A percentile compares a stretch with the other conserved stretches of the same genome.
Conservation (phyloP, 129 eudicot genomes). For the Artemisia tridentata region DNA sequence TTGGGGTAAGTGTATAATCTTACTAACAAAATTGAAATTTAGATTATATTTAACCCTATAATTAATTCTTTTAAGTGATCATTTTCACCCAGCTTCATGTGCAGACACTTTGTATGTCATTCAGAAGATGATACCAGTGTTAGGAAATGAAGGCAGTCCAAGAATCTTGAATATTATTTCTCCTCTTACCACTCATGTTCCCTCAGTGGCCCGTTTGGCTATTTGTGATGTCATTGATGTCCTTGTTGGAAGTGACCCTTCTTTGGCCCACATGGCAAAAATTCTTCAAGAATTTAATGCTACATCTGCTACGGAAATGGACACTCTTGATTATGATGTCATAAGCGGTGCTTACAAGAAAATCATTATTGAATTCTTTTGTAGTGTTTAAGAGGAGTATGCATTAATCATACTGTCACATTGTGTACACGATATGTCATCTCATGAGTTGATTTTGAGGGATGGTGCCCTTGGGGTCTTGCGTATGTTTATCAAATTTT, state of each 20-base stretch:
- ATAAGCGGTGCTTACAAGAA: slow-evolving; percentile 64
- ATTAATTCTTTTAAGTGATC: background rate
- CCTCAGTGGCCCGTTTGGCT: slow-evolving; percentile 44
- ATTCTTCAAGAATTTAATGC: slow-evolving; percentile 74
- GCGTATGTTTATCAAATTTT: slow-evolving; percentile 60
- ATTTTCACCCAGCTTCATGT: slow-evolving; percentile 54
- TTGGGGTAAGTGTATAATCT: slow-evolving; percentile 45
- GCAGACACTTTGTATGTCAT: slow-evolving; percentile 56
- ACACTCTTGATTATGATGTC: slow-evolving; percentile 78
- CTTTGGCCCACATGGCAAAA: slow-evolving; percentile 54
- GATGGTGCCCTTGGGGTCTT: slow-evolving; percentile 65
- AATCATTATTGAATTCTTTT: slow-evolving; percentile 49
- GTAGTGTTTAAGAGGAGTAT: slow-evolving; percentile 48
- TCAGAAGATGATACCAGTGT: slow-evolving; percentile 43
- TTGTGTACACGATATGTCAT: slow-evolving; percentile 78
- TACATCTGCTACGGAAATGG: slow-evolving; percentile 60
- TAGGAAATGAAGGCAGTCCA: slow-evolving; percentile 40
- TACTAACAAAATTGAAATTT: slow-evolving; percentile 5
- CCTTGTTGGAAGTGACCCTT: slow-evolving; percentile 52
- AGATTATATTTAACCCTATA: background rate
- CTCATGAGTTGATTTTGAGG: slow-evolving; percentile 70
- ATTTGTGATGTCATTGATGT: slow-evolving; percentile 69
- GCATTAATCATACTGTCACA: slow-evolving; percentile 69
- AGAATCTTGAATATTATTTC: slow-evolving; percentile 53
- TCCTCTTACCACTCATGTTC: slow-evolving; percentile 68